A percentile compares a stretch with the other conserved stretches of the same genome.
These are phyloP conservation scores for Fragaria iinumae DNA, from an alignment of 306 rosid genomes.

Conservation along the genomic window DNA sequence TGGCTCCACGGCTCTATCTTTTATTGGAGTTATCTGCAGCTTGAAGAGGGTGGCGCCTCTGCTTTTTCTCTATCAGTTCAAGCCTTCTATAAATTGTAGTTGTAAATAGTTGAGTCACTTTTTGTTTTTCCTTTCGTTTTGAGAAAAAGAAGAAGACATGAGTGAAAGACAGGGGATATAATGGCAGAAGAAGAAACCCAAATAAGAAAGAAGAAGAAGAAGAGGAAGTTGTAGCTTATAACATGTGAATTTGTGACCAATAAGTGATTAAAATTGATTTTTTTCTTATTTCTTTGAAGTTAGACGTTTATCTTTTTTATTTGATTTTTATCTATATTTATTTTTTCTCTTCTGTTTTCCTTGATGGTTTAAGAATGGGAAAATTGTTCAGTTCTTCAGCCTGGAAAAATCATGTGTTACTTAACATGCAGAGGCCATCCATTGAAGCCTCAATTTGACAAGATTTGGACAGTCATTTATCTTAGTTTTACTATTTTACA, in stretches of 20 bases:
- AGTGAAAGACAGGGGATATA: not conserved
- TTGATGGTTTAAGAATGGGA: not conserved
- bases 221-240: not conserved
- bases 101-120: conserved; percentile 9
- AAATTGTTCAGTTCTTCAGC: not conserved
- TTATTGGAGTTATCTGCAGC: conserved; percentile 49
- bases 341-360: not conserved
- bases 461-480: not conserved
- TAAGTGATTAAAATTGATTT: conserved; percentile 3
- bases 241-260: conserved; percentile 13
- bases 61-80: conserved; percentile 33
- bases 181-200: not conserved
- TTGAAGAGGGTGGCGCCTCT: conserved; percentile 41
- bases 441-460: not conserved
- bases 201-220: not conserved
- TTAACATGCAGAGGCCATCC: not conserved
- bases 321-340: not conserved
- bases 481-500: too few relatives aligned
- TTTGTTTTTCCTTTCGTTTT: not conserved
- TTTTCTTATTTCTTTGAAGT: not conserved
- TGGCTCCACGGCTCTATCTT: conserved; percentile 30
- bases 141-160: not conserved
- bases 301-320: not conserved
- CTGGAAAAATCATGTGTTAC: too few relatives aligned
- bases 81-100: conserved; percentile 32